phyloP scores from a whole-genome alignment of 2,329 filamentous ascomycete species.

The Zopfia rhizophila region DNA sequence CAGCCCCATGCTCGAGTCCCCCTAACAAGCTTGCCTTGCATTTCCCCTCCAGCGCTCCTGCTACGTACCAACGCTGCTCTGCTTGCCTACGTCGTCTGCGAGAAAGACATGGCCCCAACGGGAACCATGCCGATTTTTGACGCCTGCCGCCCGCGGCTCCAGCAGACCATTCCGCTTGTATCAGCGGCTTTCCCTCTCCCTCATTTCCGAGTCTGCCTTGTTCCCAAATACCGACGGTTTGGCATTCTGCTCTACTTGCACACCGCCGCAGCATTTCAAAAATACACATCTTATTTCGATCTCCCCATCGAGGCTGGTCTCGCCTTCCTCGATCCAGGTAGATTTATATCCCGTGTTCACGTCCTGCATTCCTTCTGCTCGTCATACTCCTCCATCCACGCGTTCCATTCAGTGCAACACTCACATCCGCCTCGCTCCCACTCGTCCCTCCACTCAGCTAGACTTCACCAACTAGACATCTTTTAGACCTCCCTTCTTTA shows the following conservation, averaged over 20 bases:
- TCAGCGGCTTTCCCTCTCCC: constrained; percentile 34
- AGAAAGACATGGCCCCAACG: constrained; percentile 37
- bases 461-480: constrained; percentile 11
- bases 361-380: constrained; percentile 28
- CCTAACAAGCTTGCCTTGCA: constrained; percentile 13
- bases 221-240: constrained; percentile 42
- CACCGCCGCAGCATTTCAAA: constrained; percentile 48
- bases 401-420: constrained; percentile 10
- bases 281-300: constrained; percentile 28
- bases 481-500: constrained; percentile 8
- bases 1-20: background rate
- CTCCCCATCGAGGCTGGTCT: constrained; percentile 31
- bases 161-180: constrained; percentile 15
- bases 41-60: constrained; percentile 25
- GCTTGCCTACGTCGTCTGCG: constrained; percentile 33
- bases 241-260: constrained; percentile 34
- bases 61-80: constrained; percentile 27
- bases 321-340: constrained; percentile 29
- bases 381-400: constrained; percentile 25
- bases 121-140: constrained; percentile 38
- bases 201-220: constrained; percentile 52
- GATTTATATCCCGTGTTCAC: constrained; percentile 43
- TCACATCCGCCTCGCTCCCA: constrained; percentile 9
- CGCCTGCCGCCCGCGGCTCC: constrained; percentile 48
- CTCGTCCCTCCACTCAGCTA: constrained; percentile 13